Conservation (phyloP, 345 rosid species). For the Gossypium bickii region DNA sequence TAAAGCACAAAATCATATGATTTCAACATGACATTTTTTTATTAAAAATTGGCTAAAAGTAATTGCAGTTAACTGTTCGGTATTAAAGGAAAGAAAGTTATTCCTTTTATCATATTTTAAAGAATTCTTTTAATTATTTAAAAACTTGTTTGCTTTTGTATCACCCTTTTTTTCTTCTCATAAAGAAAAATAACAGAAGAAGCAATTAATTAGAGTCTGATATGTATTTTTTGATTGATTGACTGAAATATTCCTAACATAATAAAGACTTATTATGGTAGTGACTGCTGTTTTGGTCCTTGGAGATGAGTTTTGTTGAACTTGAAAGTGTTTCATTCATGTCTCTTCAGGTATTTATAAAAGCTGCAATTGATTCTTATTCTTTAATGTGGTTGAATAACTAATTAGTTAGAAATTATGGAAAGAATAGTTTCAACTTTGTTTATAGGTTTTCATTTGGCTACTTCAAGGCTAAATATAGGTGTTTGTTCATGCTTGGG, state of each 20-base stretch:
- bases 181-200: neutral
- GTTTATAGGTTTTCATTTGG: neutral
- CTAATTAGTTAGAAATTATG: neutral
- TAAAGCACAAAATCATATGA: neutral
- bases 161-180: neutral
- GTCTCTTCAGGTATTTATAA: neutral
- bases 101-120: neutral
- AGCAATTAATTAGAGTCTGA: neutral
- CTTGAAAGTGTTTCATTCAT: neutral
- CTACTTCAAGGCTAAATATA: neutral
- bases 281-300: neutral
- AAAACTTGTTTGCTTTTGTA: neutral
- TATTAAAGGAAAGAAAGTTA: neutral
- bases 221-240: neutral
- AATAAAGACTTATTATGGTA: neutral
- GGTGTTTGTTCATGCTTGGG: constrained; percentile 5
- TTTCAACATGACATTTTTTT: neutral
- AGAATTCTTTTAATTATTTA: neutral
- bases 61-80: constrained; percentile 8
- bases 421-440: neutral
- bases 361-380: neutral
- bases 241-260: neutral
- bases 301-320: neutral
- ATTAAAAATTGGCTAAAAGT: neutral
- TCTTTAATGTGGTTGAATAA: neutral